Evolutionary conservation across 176 grass and related monocot genomes (phyloP).

Genomic region (Aegilops bicornis): DNA sequence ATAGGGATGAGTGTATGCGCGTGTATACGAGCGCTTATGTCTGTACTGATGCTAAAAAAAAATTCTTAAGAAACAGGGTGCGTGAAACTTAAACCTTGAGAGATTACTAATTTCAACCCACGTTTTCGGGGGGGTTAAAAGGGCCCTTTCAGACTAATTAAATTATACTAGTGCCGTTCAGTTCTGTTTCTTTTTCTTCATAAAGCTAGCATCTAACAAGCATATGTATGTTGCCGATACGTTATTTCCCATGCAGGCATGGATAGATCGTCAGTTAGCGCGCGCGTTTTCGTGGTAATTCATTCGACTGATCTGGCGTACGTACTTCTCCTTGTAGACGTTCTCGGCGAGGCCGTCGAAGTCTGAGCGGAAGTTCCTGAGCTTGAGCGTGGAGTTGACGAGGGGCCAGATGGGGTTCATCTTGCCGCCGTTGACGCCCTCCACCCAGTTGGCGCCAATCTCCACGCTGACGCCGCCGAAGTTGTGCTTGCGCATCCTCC

Average conservation of each 20-base stretch:
- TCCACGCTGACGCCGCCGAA: slow-evolving; percentile 63
- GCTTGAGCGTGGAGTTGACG: slow-evolving; percentile 54
- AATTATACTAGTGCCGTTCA: neutral
- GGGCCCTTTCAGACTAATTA: neutral
- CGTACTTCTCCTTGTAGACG: slow-evolving; percentile 57
- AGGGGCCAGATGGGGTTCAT: slow-evolving; percentile 72
- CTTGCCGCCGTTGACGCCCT: slow-evolving; percentile 48
- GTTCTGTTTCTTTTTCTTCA: neutral
- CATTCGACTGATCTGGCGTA: neutral
- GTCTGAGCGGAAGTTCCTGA: slow-evolving; percentile 60
- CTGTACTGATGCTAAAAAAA: too few species aligned
- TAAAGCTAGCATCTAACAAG: neutral
- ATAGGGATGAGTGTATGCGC: too few species aligned
- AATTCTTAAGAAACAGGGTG: too few species aligned
- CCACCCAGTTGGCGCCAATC: slow-evolving; percentile 79
- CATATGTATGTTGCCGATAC: neutral
- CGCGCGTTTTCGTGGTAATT: neutral
- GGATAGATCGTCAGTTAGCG: too few species aligned
- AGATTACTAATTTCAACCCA: too few species aligned
- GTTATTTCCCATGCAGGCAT: neutral
- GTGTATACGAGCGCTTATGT: too few species aligned
- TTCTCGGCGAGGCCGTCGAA: slow-evolving; percentile 32
- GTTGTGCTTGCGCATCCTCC: slow-evolving; percentile 58
- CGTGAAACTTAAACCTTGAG: too few species aligned
- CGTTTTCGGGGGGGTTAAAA: neutral